Percentiles rank a stretch among this genome's conserved stretches.
Evolutionary conservation across 768 basidiomycete species (phyloP).

Genomic region (Postia placenta): DNA sequence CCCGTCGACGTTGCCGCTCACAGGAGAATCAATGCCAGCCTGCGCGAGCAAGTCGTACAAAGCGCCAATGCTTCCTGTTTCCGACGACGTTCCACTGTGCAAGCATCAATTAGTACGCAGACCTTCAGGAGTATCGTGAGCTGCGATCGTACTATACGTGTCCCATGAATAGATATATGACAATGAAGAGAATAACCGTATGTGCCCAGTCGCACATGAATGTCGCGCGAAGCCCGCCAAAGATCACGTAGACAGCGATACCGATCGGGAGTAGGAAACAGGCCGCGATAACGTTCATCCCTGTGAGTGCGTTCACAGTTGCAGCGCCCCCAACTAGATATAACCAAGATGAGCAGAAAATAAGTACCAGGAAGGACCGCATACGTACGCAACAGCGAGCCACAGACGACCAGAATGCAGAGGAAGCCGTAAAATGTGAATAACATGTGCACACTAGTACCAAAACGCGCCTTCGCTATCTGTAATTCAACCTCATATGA

Average conservation of each 20-base stretch:
- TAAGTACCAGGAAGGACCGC: too few relatives aligned
- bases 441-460: slow-evolving; percentile 38
- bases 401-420: slow-evolving; percentile 45
- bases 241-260: slow-evolving; percentile 25
- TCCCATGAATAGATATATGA: slow-evolving; percentile 23
- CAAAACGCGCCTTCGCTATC: slow-evolving; percentile 46
- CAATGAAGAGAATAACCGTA: slow-evolving; percentile 23
- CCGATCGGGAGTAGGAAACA: slow-evolving; percentile 25
- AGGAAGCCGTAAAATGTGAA: slow-evolving; percentile 50
- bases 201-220: slow-evolving; percentile 26
- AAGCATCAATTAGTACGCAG: slow-evolving; percentile 13
- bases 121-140: slow-evolving; percentile 31
- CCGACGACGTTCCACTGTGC: slow-evolving; percentile 18
- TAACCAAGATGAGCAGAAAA: slow-evolving; percentile 18
- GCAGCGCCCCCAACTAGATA: slow-evolving; percentile 21
- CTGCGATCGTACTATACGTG: slow-evolving; percentile 21
- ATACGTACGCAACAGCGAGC: slow-evolving; percentile 40
- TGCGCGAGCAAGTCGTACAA: slow-evolving; percentile 43
- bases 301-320: slow-evolving; percentile 24
- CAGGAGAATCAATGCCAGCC: slow-evolving; percentile 40
- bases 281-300: slow-evolving; percentile 24
- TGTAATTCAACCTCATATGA: slow-evolving; percentile 10
- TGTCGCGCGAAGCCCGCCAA: slow-evolving; percentile 24
- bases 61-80: slow-evolving; percentile 32
- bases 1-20: slow-evolving; percentile 42